Conservation (phyloP, 2,329 filamentous ascomycete species). For the Alternaria tenuissima region DNA sequence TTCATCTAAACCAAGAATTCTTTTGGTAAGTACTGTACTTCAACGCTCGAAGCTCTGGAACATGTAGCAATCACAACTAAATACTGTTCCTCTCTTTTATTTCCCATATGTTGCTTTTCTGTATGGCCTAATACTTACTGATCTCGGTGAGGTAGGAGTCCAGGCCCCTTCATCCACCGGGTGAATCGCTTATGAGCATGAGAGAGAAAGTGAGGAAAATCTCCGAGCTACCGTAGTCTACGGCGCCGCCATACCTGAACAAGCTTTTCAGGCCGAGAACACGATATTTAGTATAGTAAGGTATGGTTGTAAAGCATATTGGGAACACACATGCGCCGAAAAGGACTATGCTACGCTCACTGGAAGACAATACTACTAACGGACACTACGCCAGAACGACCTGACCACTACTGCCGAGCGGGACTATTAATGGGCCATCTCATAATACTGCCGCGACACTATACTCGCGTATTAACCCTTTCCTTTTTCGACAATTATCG, state of each 20-base stretch:
- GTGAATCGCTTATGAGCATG: not conserved
- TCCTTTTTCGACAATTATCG: not conserved
- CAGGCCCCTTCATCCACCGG: not conserved
- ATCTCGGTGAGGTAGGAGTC: not conserved
- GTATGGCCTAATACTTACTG: not conserved
- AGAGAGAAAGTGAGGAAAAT: conserved; percentile 1
- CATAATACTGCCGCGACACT: not conserved
- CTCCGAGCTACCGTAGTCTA: not conserved
- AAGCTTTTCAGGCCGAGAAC: not conserved
- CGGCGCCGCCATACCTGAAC: not conserved
- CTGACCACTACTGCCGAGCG: not conserved
- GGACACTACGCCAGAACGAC: not conserved
- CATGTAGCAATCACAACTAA: too few species aligned
- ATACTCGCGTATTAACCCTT: not conserved
- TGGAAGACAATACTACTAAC: not conserved
- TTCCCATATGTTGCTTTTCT: too few species aligned
- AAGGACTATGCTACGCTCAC: not conserved
- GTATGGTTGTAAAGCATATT: too few species aligned
- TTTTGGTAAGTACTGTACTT: too few species aligned
- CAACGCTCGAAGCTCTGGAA: too few species aligned
- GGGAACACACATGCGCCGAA: not conserved
- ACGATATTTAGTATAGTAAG: not conserved
- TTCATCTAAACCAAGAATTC: not conserved
- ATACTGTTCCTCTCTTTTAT: too few species aligned
- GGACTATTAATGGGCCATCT: not conserved